Conservation (phyloP, 495 filamentous ascomycete species). For the Podospora pseudocomata region DNA sequence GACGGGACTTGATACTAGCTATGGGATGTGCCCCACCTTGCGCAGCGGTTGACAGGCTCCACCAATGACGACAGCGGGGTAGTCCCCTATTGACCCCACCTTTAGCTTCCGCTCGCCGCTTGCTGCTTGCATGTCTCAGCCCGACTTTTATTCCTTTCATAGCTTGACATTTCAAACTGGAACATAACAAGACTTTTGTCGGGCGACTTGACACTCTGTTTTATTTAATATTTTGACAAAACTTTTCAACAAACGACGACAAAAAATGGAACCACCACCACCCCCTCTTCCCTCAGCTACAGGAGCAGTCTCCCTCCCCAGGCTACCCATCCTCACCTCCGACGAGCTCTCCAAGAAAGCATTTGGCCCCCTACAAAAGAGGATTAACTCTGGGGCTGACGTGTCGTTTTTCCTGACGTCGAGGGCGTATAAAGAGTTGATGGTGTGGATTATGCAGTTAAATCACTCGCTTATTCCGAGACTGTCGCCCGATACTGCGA, state of each 20-base stretch:
- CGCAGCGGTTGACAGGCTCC: neutral
- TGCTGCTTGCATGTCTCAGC: neutral
- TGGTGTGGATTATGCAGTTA: conserved; percentile 81
- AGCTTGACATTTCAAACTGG: neutral
- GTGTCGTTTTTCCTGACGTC: conserved; percentile 72
- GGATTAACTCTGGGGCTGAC: conserved; percentile 77
- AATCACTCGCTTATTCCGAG: conserved; percentile 80
- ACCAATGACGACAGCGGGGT: conserved; percentile 24
- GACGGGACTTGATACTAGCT: too few relatives aligned
- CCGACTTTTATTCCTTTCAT: neutral
- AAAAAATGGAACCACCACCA: conserved; percentile 5
- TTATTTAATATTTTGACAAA: too few relatives aligned
- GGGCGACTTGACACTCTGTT: too few relatives aligned
- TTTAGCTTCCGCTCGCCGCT: neutral
- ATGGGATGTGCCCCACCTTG: neutral
- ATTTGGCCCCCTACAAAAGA: conserved; percentile 62
- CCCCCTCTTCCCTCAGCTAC: neutral
- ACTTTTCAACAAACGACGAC: too few relatives aligned
- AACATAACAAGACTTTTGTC: neutral
- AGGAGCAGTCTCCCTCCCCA: conserved; percentile 20
- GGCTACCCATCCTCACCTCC: conserved; percentile 34
- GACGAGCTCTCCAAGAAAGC: conserved; percentile 29
- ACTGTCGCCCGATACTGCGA: conserved; percentile 29
- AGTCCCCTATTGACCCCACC: neutral
- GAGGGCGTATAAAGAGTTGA: conserved; percentile 79